Conservation (phyloP, 202 grass and related monocot genomes). For the Panicum hallii region DNA sequence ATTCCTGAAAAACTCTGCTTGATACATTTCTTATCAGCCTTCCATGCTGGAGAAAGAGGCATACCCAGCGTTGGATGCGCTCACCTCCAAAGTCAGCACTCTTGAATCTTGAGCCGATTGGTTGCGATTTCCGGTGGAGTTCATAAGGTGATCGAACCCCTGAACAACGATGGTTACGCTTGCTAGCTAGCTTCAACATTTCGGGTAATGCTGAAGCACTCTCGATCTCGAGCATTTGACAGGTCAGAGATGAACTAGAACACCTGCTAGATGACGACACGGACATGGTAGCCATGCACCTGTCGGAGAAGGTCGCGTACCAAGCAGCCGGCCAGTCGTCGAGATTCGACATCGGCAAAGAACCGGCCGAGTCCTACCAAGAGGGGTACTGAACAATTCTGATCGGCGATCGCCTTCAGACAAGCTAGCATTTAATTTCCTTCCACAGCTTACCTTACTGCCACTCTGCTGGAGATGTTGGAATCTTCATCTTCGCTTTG, state of each 20-base stretch:
- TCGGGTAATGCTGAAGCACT: not conserved
- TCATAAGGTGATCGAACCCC: not conserved
- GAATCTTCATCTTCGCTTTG: not conserved
- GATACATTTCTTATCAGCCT: conserved; percentile 42
- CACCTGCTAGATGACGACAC: conserved; percentile 56
- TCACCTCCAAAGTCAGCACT: conserved; percentile 65
- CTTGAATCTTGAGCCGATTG: conserved; percentile 73
- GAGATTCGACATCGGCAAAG: conserved; percentile 41
- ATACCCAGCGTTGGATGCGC: conserved; percentile 68
- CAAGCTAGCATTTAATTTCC: not conserved
- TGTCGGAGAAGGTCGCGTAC: conserved; percentile 51
- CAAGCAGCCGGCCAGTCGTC: conserved; percentile 35
- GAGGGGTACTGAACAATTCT: conserved; percentile 24
- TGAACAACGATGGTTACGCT: too few relatives aligned
- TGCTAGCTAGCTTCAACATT: not conserved
- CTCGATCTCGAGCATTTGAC: not conserved
- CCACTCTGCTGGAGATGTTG: too few relatives aligned
- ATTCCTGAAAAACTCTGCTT: not conserved
- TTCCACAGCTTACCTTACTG: not conserved
- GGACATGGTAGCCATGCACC: conserved; percentile 58
- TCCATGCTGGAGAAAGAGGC: conserved; percentile 64
- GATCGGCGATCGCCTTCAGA: not conserved
- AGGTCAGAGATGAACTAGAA: conserved; percentile 60
- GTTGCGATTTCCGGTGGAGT: conserved; percentile 50
- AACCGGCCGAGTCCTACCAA: conserved; percentile 4